Base-by-base conservation (phyloP, 176 grass and related monocot species). In the Aegilops tauschii region DNA sequence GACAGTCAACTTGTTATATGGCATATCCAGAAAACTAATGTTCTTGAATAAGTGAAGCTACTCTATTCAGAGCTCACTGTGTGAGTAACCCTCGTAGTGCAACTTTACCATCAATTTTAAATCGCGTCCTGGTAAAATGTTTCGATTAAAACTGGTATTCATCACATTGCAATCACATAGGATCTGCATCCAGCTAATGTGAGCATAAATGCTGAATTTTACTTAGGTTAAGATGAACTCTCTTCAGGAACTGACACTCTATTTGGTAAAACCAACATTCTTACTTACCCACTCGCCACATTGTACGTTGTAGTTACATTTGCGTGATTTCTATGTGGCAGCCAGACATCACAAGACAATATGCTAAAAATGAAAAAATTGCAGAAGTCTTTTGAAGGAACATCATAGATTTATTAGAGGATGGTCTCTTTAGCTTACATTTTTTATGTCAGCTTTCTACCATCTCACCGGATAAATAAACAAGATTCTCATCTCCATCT, bases 21-120 rank as follows among this genome's bases (percentile, higher is more conserved):
- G 3, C 17, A 69, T 69, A 29, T 54, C 49, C 34, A 62, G 20
- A 20, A 35, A 77, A 17, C 44, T 18, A 35, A 9, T 50, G 54
- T 77, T 77, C 47, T 77, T 58, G 29, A 77, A 34, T 77, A 20
- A 9, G 14, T 12, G 47, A 56, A 77, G 29, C 29, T 32, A 32
- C 49, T 77, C 49, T 58, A 49, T 58, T 58, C 13, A 28, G 10
- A 80, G 36, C 32, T 80, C 58, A 42, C 58, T 63, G 37, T 44
- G 39, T 10, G n/a, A 64, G 20, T 42, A 42, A 63, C 21, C n/a
- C 7, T 64, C 14, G 17, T 13, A 27, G 13, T 80, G 23, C 12
- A 64, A 42, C 34, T 79, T 79, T 27, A 63, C 77, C 34, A 63
- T 12, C 58, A 62, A 63, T n/a, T 58, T 62, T 40, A 79, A 79